phyloP scores from a whole-genome alignment of 495 filamentous ascomycete genomes.

The Penicillium pancosmium region DNA sequence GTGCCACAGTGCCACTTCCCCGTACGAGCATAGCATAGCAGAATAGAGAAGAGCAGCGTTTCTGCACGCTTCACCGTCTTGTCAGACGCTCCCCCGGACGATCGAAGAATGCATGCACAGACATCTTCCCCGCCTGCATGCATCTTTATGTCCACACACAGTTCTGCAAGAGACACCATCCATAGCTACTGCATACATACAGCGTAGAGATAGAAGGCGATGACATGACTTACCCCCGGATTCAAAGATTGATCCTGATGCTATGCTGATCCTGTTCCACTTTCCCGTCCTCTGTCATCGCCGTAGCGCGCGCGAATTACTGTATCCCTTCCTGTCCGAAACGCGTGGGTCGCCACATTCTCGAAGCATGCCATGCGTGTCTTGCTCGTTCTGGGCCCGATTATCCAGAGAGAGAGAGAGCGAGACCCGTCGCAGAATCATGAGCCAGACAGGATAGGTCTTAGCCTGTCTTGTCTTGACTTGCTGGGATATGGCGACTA shows the following conservation, averaged over 20 bases:
- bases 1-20: background rate
- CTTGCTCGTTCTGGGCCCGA: background rate
- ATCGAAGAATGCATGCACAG: conserved; percentile 17
- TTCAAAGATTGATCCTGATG: too few species aligned
- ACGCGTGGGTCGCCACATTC: conserved; percentile 24
- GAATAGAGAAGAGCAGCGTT: background rate
- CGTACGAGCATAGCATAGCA: background rate
- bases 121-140: conserved; percentile 1
- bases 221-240: too few species aligned
- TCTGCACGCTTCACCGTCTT: conserved; percentile 18
- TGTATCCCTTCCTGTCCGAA: background rate
- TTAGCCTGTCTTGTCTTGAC: background rate
- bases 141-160: background rate
- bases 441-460: too few species aligned
- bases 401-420: background rate
- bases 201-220: too few species aligned
- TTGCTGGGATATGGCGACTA: conserved; percentile 1
- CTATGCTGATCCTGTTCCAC: too few species aligned
- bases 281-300: background rate
- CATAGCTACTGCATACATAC: too few species aligned
- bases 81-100: conserved; percentile 11
- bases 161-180: background rate
- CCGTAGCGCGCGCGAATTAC: conserved; percentile 6
- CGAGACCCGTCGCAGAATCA: too few species aligned
- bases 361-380: conserved; percentile 25